Percentiles rank a stretch among this genome's conserved stretches.
Evolutionary conservation across 2,329 filamentous ascomycete genomes (phyloP).

Genomic region (Colletotrichum musicola): DNA sequence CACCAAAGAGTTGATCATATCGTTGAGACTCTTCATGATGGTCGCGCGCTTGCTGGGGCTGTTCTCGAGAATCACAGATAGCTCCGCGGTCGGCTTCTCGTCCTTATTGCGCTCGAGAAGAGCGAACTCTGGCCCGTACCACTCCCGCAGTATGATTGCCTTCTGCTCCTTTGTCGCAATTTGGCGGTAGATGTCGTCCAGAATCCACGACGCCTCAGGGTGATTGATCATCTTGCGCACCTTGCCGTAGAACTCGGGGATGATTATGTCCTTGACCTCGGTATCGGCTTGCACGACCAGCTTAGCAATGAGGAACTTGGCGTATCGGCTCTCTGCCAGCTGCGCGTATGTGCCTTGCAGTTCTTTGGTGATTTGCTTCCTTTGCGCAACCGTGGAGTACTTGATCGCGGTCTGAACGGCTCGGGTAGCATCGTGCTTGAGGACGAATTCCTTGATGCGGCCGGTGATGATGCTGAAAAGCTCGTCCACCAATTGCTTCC

Average conservation of each 20-base stretch:
- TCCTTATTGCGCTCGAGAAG: conserved; percentile 75
- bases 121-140: conserved; percentile 95
- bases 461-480: conserved; percentile 93
- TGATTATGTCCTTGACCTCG: conserved; percentile 87
- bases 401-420: conserved; percentile 98
- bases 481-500: conserved; percentile 87
- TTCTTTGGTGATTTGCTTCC: conserved; percentile 87
- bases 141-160: conserved; percentile 86
- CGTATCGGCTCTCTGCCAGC: conserved; percentile 94
- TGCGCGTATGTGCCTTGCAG: conserved; percentile 86
- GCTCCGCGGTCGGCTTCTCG: conserved; percentile 71
- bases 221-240: conserved; percentile 95
- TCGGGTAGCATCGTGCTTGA: conserved; percentile 98
- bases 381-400: conserved; percentile 88
- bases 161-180: conserved; percentile 90
- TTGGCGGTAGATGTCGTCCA: conserved; percentile 95
- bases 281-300: conserved; percentile 91
- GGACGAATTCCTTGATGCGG: conserved; percentile 92
- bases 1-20: conserved; percentile 90
- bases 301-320: conserved; percentile 97
- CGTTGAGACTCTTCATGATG: conserved; percentile 87
- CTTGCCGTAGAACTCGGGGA: conserved; percentile 95
- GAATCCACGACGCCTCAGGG: conserved; percentile 95
- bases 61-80: conserved; percentile 79
- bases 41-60: conserved; percentile 87